Conservation (phyloP, 2,329 filamentous ascomycete genomes). For the Zarea fungicola region DNA sequence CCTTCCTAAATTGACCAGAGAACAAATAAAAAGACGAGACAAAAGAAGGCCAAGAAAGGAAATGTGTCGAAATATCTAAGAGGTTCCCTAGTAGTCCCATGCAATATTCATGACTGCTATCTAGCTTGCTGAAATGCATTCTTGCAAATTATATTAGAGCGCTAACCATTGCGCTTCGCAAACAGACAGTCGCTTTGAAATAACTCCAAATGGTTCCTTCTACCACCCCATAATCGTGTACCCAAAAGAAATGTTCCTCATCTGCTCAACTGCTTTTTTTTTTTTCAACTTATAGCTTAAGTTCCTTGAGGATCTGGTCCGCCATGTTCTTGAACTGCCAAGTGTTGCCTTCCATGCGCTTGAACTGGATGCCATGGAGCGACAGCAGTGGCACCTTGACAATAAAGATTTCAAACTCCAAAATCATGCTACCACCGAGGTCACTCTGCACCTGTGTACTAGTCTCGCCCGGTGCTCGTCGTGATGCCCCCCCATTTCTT, state of each 20-base stretch:
- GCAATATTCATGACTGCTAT: constrained; percentile 8
- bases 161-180: not conserved
- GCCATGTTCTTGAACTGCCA: constrained; percentile 99
- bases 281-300: constrained; percentile 57
- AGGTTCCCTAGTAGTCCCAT: not conserved
- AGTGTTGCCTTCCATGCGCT: constrained; percentile 89
- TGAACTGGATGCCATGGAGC: constrained; percentile 95
- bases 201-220: not conserved
- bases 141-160: constrained; percentile 7
- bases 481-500: constrained; percentile 45
- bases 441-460: constrained; percentile 89
- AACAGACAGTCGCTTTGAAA: not conserved
- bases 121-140: constrained; percentile 11
- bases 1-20: not conserved
- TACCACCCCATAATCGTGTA: constrained; percentile 2
- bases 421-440: constrained; percentile 73
- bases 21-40: not conserved
- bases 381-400: constrained; percentile 94
- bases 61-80: not conserved
- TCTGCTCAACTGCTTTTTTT: not conserved
- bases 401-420: constrained; percentile 94
- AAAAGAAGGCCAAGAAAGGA: not conserved
- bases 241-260: not conserved
- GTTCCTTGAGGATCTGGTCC: constrained; percentile 83
- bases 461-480: constrained; percentile 73